A percentile compares a stretch with the other conserved stretches of the same genome.
Conservation (phyloP, 1,139 yeast genomes). For the Protomyces inundatus region DNA sequence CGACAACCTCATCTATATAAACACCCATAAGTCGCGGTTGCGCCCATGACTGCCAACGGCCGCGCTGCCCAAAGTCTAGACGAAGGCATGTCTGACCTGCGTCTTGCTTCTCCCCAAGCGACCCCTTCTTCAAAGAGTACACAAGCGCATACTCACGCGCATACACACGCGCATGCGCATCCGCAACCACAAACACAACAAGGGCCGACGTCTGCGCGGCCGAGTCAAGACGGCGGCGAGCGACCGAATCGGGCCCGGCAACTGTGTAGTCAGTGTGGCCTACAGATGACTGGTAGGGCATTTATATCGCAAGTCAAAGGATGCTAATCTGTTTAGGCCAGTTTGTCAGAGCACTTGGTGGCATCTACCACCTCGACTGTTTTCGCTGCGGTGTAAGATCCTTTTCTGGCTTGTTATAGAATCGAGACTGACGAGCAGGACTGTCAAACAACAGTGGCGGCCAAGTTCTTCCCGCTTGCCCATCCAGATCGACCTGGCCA, state of each 20-base stretch:
- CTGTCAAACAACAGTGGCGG: slow-evolving; percentile 36
- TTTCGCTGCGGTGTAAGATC: slow-evolving; percentile 23
- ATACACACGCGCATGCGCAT: too few relatives aligned
- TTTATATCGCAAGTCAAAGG: too few relatives aligned
- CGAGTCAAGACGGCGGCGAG: background rate
- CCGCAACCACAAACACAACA: too few relatives aligned
- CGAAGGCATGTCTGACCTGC: too few relatives aligned
- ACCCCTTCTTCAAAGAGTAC: too few relatives aligned
- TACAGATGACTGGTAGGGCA: background rate
- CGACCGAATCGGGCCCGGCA: background rate
- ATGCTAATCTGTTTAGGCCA: background rate
- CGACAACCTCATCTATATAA: too few relatives aligned
- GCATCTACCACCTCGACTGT: slow-evolving; percentile 29
- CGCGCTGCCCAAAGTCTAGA: too few relatives aligned
- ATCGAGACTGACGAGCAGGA: slow-evolving; percentile 38
- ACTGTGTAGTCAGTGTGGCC: background rate
- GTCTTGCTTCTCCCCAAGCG: too few relatives aligned
- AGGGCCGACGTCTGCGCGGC: background rate
- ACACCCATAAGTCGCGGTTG: too few relatives aligned
- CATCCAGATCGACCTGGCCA: slow-evolving; percentile 38
- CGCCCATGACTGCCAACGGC: too few relatives aligned
- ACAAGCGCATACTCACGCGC: too few relatives aligned
- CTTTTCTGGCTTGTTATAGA: background rate
- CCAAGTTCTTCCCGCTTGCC: slow-evolving; percentile 46
- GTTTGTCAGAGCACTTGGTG: slow-evolving; percentile 28